phyloP scores from a whole-genome alignment of 2,329 filamentous ascomycete species.

The Ophiostoma montium region DNA sequence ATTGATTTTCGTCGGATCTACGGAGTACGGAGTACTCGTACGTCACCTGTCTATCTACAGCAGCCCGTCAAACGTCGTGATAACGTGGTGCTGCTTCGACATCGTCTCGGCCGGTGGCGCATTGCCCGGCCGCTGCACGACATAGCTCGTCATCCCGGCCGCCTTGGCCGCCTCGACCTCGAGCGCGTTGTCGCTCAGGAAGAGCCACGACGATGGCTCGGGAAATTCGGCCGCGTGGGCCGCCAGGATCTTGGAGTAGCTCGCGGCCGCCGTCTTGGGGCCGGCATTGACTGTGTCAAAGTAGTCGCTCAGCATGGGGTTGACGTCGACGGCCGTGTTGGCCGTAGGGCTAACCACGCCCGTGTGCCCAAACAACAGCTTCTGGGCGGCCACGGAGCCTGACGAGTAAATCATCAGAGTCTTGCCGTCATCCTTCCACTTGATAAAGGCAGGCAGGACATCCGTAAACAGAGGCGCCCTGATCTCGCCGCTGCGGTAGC shows the following conservation, averaged over 20 bases:
- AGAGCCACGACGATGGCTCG: slow-evolving; percentile 47
- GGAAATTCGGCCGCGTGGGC: slow-evolving; percentile 24
- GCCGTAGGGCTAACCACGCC: slow-evolving; percentile 22
- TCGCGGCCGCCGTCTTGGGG: slow-evolving; percentile 50
- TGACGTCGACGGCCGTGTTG: slow-evolving; percentile 32
- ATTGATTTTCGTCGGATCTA: too few species aligned
- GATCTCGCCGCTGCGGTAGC: slow-evolving; percentile 56
- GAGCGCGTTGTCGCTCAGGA: slow-evolving; percentile 66
- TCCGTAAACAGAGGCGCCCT: slow-evolving; percentile 62
- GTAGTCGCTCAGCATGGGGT: slow-evolving; percentile 45
- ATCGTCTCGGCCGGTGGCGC: slow-evolving; percentile 37
- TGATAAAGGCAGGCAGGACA: slow-evolving; percentile 47
- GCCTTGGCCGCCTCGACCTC: slow-evolving; percentile 49
- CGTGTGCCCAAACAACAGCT: slow-evolving; percentile 60
- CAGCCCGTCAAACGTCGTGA: slow-evolving; percentile 20
- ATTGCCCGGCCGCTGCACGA: slow-evolving; percentile 58
- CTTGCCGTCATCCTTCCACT: slow-evolving; percentile 41
- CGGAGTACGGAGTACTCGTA: too few species aligned
- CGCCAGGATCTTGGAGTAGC: slow-evolving; percentile 48
- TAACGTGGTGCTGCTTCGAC: slow-evolving; percentile 16
- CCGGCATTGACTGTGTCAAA: slow-evolving; percentile 76
- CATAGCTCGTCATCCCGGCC: slow-evolving; percentile 48
- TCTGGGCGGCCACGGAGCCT: slow-evolving; percentile 67
- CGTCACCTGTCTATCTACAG: background rate
- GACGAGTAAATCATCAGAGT: slow-evolving; percentile 68